A percentile compares a stretch with the other conserved stretches of the same genome.
Evolutionary conservation across 495 filamentous ascomycete genomes (phyloP).

Genomic region (Penicillium longicatenatum): DNA sequence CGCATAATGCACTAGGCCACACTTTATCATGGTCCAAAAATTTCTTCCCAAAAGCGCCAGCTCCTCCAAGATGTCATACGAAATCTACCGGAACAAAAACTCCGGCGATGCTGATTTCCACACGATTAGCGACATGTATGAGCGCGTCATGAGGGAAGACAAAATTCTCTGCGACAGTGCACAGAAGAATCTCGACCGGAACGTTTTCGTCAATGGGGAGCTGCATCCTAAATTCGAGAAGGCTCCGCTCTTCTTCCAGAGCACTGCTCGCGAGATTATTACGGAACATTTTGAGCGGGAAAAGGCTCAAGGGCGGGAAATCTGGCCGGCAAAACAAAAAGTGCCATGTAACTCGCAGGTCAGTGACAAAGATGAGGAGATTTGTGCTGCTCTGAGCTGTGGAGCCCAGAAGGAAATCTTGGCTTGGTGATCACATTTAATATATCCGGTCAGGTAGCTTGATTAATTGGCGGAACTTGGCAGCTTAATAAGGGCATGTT

Average conservation of each 20-base stretch:
- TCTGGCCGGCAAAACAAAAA: constrained; percentile 46
- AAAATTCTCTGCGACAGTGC: constrained; percentile 47
- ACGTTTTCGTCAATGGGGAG: constrained; percentile 50
- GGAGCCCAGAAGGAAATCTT: constrained; percentile 26
- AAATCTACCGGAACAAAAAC: constrained; percentile 50
- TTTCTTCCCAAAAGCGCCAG: constrained; percentile 44
- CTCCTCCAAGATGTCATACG: constrained; percentile 44
- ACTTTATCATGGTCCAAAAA: constrained; percentile 52
- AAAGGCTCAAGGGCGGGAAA: constrained; percentile 35
- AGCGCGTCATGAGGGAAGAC: constrained; percentile 48
- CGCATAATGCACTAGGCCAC: constrained; percentile 36
- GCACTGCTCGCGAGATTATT: constrained; percentile 41
- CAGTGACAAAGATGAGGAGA: constrained; percentile 32
- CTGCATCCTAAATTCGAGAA: constrained; percentile 54
- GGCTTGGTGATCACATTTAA: constrained; percentile 31
- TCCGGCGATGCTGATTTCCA: constrained; percentile 43
- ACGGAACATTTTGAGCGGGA: constrained; percentile 44
- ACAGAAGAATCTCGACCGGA: constrained; percentile 51
- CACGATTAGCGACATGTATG: constrained; percentile 44
- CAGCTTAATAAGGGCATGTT: too few species aligned
- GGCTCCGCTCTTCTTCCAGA: constrained; percentile 51
- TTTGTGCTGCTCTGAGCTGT: constrained; percentile 30
- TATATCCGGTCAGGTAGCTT: not conserved
- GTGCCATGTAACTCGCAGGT: constrained; percentile 21
- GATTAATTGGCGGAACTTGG: not conserved